These are phyloP conservation scores for Citrullus colocynthis DNA, from an alignment of 306 rosid genomes.

Conservation along the genomic window DNA sequence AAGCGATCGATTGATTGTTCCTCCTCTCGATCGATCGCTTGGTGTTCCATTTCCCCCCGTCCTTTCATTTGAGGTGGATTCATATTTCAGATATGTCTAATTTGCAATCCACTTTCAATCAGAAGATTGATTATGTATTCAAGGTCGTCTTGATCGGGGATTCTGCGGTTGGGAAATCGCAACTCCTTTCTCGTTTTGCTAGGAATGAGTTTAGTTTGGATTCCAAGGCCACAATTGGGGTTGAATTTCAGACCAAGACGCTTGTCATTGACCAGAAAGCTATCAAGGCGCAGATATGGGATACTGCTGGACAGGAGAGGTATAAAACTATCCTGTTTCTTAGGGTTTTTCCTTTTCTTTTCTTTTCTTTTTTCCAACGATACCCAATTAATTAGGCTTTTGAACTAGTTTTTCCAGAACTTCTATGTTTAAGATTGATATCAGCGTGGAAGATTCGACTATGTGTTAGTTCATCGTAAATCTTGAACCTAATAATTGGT, in stretches of 20 bases:
- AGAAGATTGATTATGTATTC: constrained; percentile 77
- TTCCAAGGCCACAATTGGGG: constrained; percentile 85
- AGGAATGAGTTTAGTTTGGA: constrained; percentile 65
- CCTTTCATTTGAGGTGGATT: neutral
- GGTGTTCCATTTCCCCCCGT: neutral
- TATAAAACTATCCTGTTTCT: neutral
- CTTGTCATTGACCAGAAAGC: constrained; percentile 66
- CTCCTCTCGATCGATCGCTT: constrained; percentile 3
- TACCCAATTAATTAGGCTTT: no score
- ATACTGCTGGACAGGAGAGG: constrained; percentile 99
- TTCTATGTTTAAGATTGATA: neutral
- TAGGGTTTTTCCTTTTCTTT: neutral
- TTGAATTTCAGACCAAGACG: constrained; percentile 81
- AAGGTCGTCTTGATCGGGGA: constrained; percentile 87
- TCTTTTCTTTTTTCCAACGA: neutral
- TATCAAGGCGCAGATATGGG: constrained; percentile 97
- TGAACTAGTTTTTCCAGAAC: neutral
- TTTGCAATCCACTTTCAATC: constrained; percentile 44
- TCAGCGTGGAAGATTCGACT: neutral
- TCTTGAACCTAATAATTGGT: neutral
- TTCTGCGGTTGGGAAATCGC: constrained; percentile 90
- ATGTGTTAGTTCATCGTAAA: neutral
- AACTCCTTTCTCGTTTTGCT: constrained; percentile 66
- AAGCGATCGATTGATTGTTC: constrained; percentile 8
- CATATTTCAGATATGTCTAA: constrained; percentile 33